Conservation (phyloP, 2,329 filamentous ascomycete species). For the Penicillium sp. region DNA sequence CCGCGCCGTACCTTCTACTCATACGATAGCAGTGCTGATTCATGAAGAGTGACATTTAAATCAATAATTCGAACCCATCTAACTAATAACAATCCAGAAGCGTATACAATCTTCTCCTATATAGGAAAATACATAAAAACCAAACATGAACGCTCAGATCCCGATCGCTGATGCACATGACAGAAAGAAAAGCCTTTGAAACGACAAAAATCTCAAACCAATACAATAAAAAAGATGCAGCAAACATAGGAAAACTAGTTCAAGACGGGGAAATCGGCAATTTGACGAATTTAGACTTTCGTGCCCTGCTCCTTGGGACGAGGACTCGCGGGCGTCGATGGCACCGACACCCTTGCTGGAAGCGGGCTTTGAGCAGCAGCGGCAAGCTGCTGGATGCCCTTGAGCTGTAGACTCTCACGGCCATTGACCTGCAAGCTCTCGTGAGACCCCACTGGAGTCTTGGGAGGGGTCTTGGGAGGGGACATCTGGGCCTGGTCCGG, state of each 20-base stretch:
- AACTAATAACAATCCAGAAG: neutral
- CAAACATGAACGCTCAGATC: neutral
- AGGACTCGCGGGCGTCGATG: constrained; percentile 23
- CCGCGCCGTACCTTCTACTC: neutral
- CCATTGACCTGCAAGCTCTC: neutral
- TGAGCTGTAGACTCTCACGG: constrained; percentile 8
- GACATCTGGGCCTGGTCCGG: constrained; percentile 7
- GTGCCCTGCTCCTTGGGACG: neutral
- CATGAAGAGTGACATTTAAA: neutral
- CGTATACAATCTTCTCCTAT: neutral
- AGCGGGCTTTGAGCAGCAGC: neutral
- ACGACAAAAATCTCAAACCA: neutral
- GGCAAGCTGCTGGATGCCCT: neutral
- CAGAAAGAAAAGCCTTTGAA: neutral
- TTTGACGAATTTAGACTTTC: neutral
- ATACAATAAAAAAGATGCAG: neutral
- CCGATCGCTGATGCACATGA: neutral
- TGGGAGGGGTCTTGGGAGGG: constrained; percentile 7
- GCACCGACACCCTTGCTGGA: constrained; percentile 11
- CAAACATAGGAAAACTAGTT: neutral
- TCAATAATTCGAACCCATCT: neutral
- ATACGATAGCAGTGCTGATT: neutral
- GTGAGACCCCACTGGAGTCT: neutral
- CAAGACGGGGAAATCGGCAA: neutral
- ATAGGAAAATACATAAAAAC: constrained; percentile 1